phyloP scores from a whole-genome alignment of 306 rosid genomes.

The Glycine tomentella region DNA sequence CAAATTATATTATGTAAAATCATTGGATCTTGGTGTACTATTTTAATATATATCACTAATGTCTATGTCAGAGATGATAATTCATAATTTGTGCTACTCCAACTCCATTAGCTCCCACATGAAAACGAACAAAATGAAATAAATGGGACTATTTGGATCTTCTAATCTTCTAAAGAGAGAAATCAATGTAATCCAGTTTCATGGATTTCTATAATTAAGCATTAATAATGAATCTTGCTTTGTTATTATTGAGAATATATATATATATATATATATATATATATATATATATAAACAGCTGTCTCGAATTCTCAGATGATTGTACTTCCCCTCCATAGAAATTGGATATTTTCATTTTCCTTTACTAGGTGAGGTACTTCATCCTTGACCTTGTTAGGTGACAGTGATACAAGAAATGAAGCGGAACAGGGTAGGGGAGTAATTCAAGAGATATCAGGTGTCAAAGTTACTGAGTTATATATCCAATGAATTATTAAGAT shows the following conservation, averaged over 20 bases:
- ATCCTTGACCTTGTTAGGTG: constrained; percentile 32
- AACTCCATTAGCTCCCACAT: not conserved
- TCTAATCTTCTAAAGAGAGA: not conserved
- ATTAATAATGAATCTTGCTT: not conserved
- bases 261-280: too few relatives aligned
- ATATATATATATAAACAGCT: too few relatives aligned
- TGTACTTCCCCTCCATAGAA: constrained; percentile 1
- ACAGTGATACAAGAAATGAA: constrained; percentile 33
- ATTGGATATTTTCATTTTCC: constrained; percentile 30
- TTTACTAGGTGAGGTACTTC: not conserved
- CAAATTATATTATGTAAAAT: constrained; percentile 16
- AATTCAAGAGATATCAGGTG: not conserved
- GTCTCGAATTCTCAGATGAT: constrained; percentile 30
- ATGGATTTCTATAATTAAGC: not conserved
- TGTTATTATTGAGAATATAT: too few relatives aligned
- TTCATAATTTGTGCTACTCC: constrained; percentile 18
- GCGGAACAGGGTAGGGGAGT: not conserved
- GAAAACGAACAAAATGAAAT: not conserved
- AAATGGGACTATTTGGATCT: not conserved
- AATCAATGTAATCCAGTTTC: not conserved
- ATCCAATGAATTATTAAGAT: constrained; percentile 8
- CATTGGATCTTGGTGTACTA: not conserved
- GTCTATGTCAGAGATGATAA: not conserved
- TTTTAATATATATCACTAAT: too few relatives aligned
- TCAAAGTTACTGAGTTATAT: not conserved